Evolutionary conservation across 208 protist genomes (phyloP).

Genomic region (Trypanosoma avium): DNA sequence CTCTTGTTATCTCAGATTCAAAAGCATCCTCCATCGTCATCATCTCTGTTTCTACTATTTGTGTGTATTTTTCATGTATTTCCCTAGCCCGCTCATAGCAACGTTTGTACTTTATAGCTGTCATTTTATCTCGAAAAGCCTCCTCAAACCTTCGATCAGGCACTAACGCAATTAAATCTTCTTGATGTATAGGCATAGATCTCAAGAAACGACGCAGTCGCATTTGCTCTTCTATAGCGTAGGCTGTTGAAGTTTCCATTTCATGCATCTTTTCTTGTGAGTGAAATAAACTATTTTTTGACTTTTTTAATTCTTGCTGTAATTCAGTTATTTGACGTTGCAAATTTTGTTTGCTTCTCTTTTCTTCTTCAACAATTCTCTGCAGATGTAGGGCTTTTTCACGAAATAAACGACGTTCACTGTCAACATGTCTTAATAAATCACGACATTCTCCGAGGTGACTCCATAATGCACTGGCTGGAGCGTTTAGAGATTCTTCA

Average conservation of each 20-base stretch:
- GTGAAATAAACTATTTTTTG: slow-evolving; percentile 22
- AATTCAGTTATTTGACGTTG: slow-evolving; percentile 29
- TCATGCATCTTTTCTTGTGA: slow-evolving; percentile 20
- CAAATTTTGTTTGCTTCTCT: slow-evolving; percentile 22
- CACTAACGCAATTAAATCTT: slow-evolving; percentile 30
- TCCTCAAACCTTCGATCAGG: slow-evolving; percentile 76
- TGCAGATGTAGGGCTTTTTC: slow-evolving; percentile 29
- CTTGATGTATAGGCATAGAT: slow-evolving; percentile 20
- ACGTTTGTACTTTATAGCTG: slow-evolving; percentile 38
- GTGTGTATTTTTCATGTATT: slow-evolving; percentile 33
- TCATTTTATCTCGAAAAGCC: slow-evolving; percentile 79
- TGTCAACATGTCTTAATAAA: slow-evolving; percentile 54
- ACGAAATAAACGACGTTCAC: slow-evolving; percentile 47
- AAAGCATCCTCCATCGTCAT: slow-evolving; percentile 51
- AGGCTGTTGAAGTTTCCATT: slow-evolving; percentile 27
- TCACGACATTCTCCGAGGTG: slow-evolving; percentile 42
- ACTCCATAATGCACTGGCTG: slow-evolving; percentile 13
- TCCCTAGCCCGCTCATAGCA: slow-evolving; percentile 17
- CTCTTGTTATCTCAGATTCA: neutral
- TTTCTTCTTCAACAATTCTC: slow-evolving; percentile 23
- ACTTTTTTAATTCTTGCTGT: slow-evolving; percentile 27
- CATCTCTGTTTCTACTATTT: slow-evolving; percentile 35
- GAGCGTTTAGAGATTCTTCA: neutral
- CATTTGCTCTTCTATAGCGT: slow-evolving; percentile 43
- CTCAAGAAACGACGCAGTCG: slow-evolving; percentile 53